phyloP scores from a whole-genome alignment of 345 rosid species.

The Microcos paniculata region DNA sequence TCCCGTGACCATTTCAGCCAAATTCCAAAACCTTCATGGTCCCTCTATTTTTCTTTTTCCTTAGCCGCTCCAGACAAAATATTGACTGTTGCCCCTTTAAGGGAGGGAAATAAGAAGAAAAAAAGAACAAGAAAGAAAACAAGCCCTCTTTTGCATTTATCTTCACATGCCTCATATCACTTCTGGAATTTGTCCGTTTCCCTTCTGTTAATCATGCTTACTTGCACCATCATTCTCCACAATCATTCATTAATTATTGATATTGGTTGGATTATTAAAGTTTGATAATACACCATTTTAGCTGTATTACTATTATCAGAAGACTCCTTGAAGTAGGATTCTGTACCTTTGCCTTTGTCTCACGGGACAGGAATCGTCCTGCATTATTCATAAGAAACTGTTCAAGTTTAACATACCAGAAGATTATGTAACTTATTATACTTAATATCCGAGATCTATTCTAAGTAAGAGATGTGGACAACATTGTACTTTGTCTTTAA shows the following conservation, averaged over 20 bases:
- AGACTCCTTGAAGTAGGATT: background rate
- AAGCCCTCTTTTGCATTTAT: constrained; percentile 4
- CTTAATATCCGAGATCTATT: background rate
- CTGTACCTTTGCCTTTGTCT: background rate
- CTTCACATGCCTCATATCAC: constrained; percentile 21
- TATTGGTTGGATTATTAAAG: background rate
- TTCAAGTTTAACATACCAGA: no score
- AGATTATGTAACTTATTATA: background rate
- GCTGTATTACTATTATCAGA: background rate
- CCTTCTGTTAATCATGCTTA: background rate
- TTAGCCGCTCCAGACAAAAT: constrained; percentile 27
- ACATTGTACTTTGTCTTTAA: background rate
- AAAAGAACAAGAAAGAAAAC: constrained; percentile 19
- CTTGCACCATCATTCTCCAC: no score
- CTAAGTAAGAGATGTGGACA: background rate
- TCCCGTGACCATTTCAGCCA: constrained; percentile 44
- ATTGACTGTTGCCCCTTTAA: constrained; percentile 24
- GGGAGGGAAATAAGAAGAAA: constrained; percentile 6
- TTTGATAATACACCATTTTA: background rate
- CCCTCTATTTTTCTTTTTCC: constrained; percentile 18
- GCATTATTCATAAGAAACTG: background rate
- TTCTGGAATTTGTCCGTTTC: background rate
- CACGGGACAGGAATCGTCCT: constrained; percentile 3
- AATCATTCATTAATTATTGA: background rate
- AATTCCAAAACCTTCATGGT: constrained; percentile 29